Base-by-base conservation (phyloP, 2,329 filamentous ascomycete species). In the Clonostachys solani region DNA sequence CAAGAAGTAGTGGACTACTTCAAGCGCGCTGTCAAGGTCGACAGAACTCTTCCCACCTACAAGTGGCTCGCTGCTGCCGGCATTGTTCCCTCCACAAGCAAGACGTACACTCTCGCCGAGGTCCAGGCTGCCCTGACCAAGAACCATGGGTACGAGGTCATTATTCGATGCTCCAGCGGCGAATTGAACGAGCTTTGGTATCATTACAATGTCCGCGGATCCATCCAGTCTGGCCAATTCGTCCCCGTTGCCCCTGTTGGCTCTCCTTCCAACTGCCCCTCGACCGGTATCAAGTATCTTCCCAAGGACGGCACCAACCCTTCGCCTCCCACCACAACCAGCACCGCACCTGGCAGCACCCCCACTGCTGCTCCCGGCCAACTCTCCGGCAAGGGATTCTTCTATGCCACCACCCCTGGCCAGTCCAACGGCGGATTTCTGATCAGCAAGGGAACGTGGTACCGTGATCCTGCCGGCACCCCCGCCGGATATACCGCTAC, bases 1-100 rank as follows among this genome's bases (percentile, higher is more conserved):
- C 73, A 86, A 50, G 86, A 89, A 57, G 82, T 83, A 1, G 75
- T 80, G 12, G 84, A 86, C 60, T 90, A 80, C 66, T 89, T 89
- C 66, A 71, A 84, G 57, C 78, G 75, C 48, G 73, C 83, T 3
- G 82, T 88, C 5, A 71, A 75, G 17, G 60, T 89, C 3, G 90
- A 87, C 72, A 80, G 85, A 62, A 69, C 69, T 0, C 70, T 89
- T 10, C 81, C 85, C 12, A 83, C 81, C 13, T 88, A 87, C 62
- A 60, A 78, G 47, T 69, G 66, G 76, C 75, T 90, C 19, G 64
- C 74, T 4, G 74, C 74, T n/a, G 84, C 83, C 2, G 84, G 82
- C 16, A 82, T 84, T 51, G 60, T 71, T 6, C 80, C 80, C 3
- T 78, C 74, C 13, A 63, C 60, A 4, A 71, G 67, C 8, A 64